phyloP scores from a whole-genome alignment of 805 yeast species.

The Cyberlindnera subsufficiens region DNA sequence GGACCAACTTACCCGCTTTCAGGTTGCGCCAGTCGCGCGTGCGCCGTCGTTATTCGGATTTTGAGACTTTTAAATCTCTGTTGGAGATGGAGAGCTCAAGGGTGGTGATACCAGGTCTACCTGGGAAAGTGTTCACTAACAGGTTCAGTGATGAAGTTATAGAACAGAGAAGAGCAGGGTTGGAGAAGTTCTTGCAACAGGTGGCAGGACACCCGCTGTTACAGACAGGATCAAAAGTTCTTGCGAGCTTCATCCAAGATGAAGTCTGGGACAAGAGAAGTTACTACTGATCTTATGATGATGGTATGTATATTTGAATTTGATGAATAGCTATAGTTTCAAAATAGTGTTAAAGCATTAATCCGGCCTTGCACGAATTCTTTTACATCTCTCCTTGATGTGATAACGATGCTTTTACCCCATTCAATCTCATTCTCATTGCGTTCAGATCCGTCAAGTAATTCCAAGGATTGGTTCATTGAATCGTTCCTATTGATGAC shows the following conservation, averaged over 20 bases:
- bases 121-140: constrained; percentile 71
- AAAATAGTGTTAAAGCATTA: constrained; percentile 34
- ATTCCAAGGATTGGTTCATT: constrained; percentile 13
- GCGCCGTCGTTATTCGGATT: constrained; percentile 85
- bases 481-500: constrained; percentile 24
- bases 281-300: constrained; percentile 6
- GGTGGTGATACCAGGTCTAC: constrained; percentile 81
- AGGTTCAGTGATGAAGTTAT: constrained; percentile 79
- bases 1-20: constrained; percentile 90
- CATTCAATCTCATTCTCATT: constrained; percentile 13
- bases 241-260: constrained; percentile 82
- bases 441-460: constrained; percentile 15
- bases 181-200: constrained; percentile 69
- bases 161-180: constrained; percentile 75
- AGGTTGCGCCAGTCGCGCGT: constrained; percentile 57
- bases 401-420: constrained; percentile 27
- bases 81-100: constrained; percentile 71
- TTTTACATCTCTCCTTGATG: constrained; percentile 28
- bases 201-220: constrained; percentile 92
- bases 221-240: constrained; percentile 77
- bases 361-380: constrained; percentile 36
- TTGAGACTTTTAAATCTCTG: constrained; percentile 71
- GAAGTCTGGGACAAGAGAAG: constrained; percentile 58
- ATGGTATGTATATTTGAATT: neutral
- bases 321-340: neutral